Base-by-base conservation (phyloP, 148 eudicot species). In the Gaultheria prostrata region DNA sequence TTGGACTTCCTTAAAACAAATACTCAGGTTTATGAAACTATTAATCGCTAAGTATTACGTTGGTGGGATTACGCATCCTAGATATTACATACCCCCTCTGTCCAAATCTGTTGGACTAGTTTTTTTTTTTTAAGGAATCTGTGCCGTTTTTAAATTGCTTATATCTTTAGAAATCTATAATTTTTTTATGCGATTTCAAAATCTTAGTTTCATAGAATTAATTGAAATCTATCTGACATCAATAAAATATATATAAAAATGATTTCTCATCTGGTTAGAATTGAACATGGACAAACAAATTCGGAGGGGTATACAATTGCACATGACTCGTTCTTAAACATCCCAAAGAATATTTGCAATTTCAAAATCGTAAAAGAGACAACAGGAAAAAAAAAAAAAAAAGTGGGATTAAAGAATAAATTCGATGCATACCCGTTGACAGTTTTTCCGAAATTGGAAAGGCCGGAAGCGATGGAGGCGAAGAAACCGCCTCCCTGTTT, bases 381-480 rank as follows among this genome's bases (percentile, higher is more conserved):
- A 5, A 61, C 67, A 13, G 6, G 2, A 15, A 51, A 59, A 59
- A 24, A 32, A 32, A 43, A 35, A 20, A 0, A 7, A 15, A 9
- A 3, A 79, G 43, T 39, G 43, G 43, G 43, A 39, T 39, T 13
- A 35, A 35, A 10, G 43, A 78, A 51, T 20, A 50, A 57, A 67
- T 54, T 45, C n/a, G 56, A 45, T 1, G 28, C 65, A 77, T 91
- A 95, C 98, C 98, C 98, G 54, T 90, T 94, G 80, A 94, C 95
- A 46, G 95, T 92, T 92, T 92, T 87, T 72, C 96, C 90, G 75
- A 95, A 92, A 88, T 88, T 88, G 28, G 98, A 92, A 51, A 94
- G 83, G 32, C 96, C 85, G 21, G 95, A 93, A 50, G 91, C 81
- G 82, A 95, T 85, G 8, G 98, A 86, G 26, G 93, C 77, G 86